Percentiles rank a stretch among this genome's conserved stretches.
Evolutionary conservation across 1,284 basidiomycete genomes (phyloP).

Genomic region (Pseudozyma sp.): DNA sequence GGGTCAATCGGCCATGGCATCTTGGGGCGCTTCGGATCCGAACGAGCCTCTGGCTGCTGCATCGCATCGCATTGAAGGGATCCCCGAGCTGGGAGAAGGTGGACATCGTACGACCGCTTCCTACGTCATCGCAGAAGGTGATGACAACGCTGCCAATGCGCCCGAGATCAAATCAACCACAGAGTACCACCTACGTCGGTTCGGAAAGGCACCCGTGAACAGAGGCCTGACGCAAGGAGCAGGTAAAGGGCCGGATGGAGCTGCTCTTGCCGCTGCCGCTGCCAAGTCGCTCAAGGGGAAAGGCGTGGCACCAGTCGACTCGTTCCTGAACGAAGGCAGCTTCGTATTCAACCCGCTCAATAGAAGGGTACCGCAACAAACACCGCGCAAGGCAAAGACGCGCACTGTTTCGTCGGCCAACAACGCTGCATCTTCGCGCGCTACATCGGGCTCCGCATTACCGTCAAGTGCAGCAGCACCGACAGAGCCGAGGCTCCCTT

Average conservation of each 20-base stretch:
- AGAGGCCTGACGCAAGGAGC: constrained; percentile 47
- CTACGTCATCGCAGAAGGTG: constrained; percentile 47
- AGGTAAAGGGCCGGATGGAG: constrained; percentile 57
- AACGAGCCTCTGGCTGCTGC: constrained; percentile 32
- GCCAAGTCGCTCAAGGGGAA: constrained; percentile 55
- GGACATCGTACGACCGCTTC: constrained; percentile 45
- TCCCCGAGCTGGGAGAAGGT: constrained; percentile 47
- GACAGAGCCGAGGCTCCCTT: constrained; percentile 11
- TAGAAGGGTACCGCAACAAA: constrained; percentile 55
- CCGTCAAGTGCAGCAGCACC: constrained; percentile 1
- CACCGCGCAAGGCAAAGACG: constrained; percentile 58
- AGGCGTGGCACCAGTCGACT: constrained; percentile 54
- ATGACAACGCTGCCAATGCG: constrained; percentile 27
- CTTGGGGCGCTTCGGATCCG: constrained; percentile 22
- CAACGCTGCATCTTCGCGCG: constrained; percentile 30
- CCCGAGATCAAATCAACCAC: constrained; percentile 38
- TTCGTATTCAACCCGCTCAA: constrained; percentile 66
- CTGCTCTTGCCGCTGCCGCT: constrained; percentile 54
- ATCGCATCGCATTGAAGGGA: constrained; percentile 34
- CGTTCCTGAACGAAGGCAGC: constrained; percentile 64
- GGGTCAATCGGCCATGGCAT: constrained; percentile 34
- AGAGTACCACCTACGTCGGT: constrained; percentile 49
- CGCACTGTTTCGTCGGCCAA: constrained; percentile 29
- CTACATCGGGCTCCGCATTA: constrained; percentile 12
- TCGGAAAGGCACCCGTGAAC: constrained; percentile 37